Base-by-base conservation (phyloP, 306 rosid species). In the Parietaria judaica region DNA sequence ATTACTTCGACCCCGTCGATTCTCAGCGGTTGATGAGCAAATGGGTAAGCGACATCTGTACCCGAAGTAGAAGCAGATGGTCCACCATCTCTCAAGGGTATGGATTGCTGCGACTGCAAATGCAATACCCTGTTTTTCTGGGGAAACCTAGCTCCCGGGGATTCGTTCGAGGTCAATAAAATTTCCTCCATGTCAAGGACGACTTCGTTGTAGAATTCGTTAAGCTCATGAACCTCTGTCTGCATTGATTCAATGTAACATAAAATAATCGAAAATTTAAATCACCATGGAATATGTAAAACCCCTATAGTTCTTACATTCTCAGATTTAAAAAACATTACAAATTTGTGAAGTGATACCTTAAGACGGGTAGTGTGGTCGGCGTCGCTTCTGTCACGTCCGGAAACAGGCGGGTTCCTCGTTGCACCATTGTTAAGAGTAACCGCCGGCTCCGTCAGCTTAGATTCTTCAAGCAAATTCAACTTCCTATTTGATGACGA, bases 131-230 rank as follows among this genome's bases (percentile, higher is more conserved):
- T 76, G 73, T 70, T 77, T 46, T 80, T 76, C 49, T 70, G 70
- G 70, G 85, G 10, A 65, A 80, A 76, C 81, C 88, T 80, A 55
- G 78, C 64, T 13, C 76, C 80, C 6, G 87, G 84, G 71, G 97
- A 82, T 74, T 84, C 95, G 66, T 68, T 8, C 43, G 89, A 80
- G 71, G 86, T 95, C 4, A 94, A 89, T 74, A 94, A 79, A 77
- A 94, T 88, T 74, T 94, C 97, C 70, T 94, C 99, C 99, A 94
- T 94, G 54, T 94, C 99, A 50, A 82, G 87, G 69, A 94, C 97
- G 56, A 94, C 70, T 76, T 94, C 99, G 43, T 94, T 90, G 59
- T 81, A 78, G 71, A 77, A 81, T 58, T 86, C 97, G 65, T 84
- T 79, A 48, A 61, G 71, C 77, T 79, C 97, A 69, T 56, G 59